Conservation (phyloP, 305 asterid species). For the Rubia occidens region DNA sequence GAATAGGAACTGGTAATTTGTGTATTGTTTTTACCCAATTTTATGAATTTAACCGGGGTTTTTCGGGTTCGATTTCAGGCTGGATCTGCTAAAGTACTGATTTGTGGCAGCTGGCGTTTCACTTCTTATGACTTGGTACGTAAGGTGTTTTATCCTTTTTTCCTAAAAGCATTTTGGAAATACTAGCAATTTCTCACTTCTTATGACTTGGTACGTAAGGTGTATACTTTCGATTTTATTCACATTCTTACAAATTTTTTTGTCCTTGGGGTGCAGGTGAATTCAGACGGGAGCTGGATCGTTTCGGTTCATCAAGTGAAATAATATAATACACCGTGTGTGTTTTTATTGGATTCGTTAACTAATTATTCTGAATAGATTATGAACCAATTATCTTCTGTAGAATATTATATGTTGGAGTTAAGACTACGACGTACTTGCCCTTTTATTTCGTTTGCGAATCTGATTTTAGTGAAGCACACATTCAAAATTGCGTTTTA, state of each 20-base stretch:
- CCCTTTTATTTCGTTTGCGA: neutral
- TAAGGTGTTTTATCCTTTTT: neutral
- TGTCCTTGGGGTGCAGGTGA: neutral
- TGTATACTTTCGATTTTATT: neutral
- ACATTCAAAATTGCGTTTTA: neutral
- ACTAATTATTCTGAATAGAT: neutral
- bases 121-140: neutral
- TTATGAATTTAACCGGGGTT: neutral
- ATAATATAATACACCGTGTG: neutral
- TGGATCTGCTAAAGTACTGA: conserved; percentile 3
- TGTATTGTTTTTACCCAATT: neutral
- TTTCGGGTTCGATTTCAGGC: neutral
- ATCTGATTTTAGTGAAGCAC: neutral
- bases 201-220: too few species aligned
- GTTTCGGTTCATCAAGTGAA: neutral
- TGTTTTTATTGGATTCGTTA: neutral
- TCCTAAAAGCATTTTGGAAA: neutral
- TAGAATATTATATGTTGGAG: neutral
- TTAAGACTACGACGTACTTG: neutral
- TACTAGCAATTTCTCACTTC: too few species aligned
- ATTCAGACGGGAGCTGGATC: neutral
- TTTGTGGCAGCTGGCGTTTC: neutral
- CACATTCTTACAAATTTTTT: neutral
- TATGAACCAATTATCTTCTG: neutral
- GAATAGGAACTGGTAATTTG: too few species aligned